Evolutionary conservation across 2,329 filamentous ascomycete species (phyloP), one percentile per base, ranked within the genome.

Genomic region (Ascomycota sp.): DNA sequence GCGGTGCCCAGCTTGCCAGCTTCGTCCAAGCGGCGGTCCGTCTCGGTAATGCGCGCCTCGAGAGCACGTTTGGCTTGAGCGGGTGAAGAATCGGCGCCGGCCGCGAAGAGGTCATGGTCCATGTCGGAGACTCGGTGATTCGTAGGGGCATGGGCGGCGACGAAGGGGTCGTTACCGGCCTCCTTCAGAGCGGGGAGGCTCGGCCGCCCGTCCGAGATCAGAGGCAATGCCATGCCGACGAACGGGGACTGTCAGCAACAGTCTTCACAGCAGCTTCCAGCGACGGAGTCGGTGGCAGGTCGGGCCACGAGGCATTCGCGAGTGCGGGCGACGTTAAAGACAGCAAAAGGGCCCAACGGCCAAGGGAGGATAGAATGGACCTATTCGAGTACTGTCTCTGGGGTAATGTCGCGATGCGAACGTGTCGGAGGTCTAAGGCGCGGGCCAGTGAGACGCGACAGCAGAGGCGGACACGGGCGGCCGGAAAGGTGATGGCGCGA

Each of bases 11-110:
- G 58, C 45, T 79, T 83, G 20, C 82, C 89, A 5, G 86, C 80
- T 48, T 95, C 85, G 44, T 91, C 79, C 37, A 98, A 74, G 34
- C 86, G 72, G 34, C 83, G 75, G 44, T 93, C 82, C 1, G 86
- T 94, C 52, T 98, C 89, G 37, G 78, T 74, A 28, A 98, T 65
- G 53, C 95, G 89, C 30, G 85, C 82, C 52, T 93, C 77, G 27
- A 98, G 63, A 27, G 83, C 83, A 39, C 79, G 75, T 53, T 80
- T 92, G 25, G 83, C 81, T 47, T 94, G 83, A 32, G 73, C 70
- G 8, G 86, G 82, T 1, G 86, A 93, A 20, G 79, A 57, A 32
- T 56, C 60, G n/a, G 81, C 69, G 39, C 79, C 78, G 15, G 86
- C 60, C 23, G 75, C 75, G 49, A 91, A 85, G 20, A 80, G 57